Base-by-base conservation (phyloP, 208 protist species). In the Herpetomonas samuelpessoai region DNA sequence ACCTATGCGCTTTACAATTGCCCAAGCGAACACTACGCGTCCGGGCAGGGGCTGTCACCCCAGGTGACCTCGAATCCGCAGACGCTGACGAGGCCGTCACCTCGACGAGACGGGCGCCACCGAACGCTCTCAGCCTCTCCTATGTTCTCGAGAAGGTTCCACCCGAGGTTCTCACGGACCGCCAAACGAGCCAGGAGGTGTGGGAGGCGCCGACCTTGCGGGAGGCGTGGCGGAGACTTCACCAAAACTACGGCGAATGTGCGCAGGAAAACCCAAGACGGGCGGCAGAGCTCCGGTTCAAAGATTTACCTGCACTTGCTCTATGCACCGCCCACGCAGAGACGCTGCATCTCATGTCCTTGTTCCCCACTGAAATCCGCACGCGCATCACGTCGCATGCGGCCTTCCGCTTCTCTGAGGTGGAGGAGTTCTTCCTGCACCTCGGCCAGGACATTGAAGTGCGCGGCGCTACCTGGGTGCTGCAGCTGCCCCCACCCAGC, bases 401-500 rank as follows among this genome's bases (percentile, higher is more conserved):
- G 0, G 31, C 30, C 18, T 94, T 92, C 72, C 48, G 57, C 30
- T 52, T 73, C 38, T 45, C 35, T 0, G 59, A 75, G 9, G 81
- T 94, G 27, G 83, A 94, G 65, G 83, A 94, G 70, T 63, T 91
- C 28, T 94, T 82, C 56, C 28, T 91, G 22, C 88, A 94, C 44
- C 31, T 88, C 25, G 84, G 84, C 0, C 88, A 94, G 49, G 74
- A 83, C 35, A 62, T 94, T 22, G 88, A 94, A 70, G 72, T 91
- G 9, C 78, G 88, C 16, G 83, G 88, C 22, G 72, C 29, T 4
- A 59, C 55, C 16, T 88, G 81, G 78, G 61, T 88, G 14, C 28
- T 84, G 21, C 76, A 73, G 47, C 66, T 90, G 48, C 74, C 75
- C 4, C 77, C 84, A 25, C 84, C 88, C 10, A 74, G 70, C 10